These are phyloP conservation scores for Saksenaea oblongispora DNA, from an alignment of 371 early-diverging fungal species.

Conservation along the genomic window DNA sequence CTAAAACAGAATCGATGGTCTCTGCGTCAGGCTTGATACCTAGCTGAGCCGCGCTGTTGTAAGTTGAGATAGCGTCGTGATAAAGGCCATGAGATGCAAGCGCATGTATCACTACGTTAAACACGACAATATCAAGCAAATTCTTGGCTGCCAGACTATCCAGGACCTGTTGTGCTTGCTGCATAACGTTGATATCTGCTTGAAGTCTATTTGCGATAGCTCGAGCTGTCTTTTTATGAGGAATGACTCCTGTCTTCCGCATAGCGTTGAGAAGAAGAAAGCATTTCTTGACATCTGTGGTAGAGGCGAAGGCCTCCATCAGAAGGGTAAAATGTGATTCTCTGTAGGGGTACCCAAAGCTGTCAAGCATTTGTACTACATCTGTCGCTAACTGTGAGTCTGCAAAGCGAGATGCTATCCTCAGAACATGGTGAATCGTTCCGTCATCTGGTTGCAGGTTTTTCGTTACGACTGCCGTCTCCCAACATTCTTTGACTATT, in stretches of 20 bases:
- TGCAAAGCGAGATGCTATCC: constrained; percentile 58
- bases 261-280: constrained; percentile 61
- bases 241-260: constrained; percentile 54
- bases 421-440: constrained; percentile 51
- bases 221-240: constrained; percentile 37
- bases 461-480: constrained; percentile 37
- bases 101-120: constrained; percentile 57
- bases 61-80: constrained; percentile 48
- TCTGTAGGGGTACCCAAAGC: constrained; percentile 41
- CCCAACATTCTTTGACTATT: constrained; percentile 46
- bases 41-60: constrained; percentile 32
- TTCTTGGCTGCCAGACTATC: constrained; percentile 24
- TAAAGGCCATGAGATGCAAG: constrained; percentile 41
- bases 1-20: constrained; percentile 62
- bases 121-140: constrained; percentile 52
- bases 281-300: constrained; percentile 52
- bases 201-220: constrained; percentile 22
- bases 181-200: constrained; percentile 30
- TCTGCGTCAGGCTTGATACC: constrained; percentile 47
- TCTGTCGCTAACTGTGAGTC: constrained; percentile 56
- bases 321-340: constrained; percentile 67
- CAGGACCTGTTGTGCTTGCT: constrained; percentile 44
- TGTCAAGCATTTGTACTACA: constrained; percentile 51
- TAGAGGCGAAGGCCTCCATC: constrained; percentile 62
- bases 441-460: constrained; percentile 62